These are phyloP conservation scores for Anthostomella pinea DNA, from an alignment of 2,329 filamentous ascomycete species.

Conservation along the genomic window DNA sequence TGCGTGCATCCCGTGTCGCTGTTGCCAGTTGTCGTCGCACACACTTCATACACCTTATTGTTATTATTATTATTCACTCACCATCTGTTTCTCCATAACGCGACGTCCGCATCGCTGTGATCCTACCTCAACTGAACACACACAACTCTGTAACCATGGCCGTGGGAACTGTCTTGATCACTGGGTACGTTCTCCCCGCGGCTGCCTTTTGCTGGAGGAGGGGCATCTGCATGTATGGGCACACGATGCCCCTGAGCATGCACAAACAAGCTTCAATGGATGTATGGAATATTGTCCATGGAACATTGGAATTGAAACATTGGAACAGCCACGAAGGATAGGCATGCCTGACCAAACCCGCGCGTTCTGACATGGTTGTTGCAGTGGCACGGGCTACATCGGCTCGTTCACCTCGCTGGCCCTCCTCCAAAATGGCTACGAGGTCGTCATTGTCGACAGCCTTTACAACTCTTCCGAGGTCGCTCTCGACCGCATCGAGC, in stretches of 20 bases:
- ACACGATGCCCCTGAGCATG: neutral
- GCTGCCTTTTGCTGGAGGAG: too few relatives aligned
- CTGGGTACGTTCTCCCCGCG: conserved; percentile 64
- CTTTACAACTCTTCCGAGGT: conserved; percentile 96
- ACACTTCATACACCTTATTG: too few relatives aligned
- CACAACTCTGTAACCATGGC: conserved; percentile 54
- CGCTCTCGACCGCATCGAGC: conserved; percentile 89
- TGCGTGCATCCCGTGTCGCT: too few relatives aligned
- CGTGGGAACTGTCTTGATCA: conserved; percentile 84
- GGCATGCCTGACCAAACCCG: neutral
- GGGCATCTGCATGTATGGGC: too few relatives aligned
- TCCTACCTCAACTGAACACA: conserved; percentile 18
- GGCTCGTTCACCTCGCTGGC: conserved; percentile 94
- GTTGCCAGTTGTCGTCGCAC: too few relatives aligned
- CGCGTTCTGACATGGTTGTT: conserved; percentile 1
- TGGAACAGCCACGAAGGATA: too few relatives aligned
- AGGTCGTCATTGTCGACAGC: conserved; percentile 94
- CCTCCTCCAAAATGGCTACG: conserved; percentile 89
- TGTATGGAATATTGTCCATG: neutral
- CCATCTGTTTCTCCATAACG: too few relatives aligned
- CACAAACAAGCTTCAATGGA: neutral
- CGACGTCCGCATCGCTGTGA: too few relatives aligned
- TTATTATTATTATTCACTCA: too few relatives aligned
- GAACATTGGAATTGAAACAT: neutral
- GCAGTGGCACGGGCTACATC: conserved; percentile 96